phyloP scores from a whole-genome alignment of 208 protist genomes.

The Trypanosoma lewisi region DNA sequence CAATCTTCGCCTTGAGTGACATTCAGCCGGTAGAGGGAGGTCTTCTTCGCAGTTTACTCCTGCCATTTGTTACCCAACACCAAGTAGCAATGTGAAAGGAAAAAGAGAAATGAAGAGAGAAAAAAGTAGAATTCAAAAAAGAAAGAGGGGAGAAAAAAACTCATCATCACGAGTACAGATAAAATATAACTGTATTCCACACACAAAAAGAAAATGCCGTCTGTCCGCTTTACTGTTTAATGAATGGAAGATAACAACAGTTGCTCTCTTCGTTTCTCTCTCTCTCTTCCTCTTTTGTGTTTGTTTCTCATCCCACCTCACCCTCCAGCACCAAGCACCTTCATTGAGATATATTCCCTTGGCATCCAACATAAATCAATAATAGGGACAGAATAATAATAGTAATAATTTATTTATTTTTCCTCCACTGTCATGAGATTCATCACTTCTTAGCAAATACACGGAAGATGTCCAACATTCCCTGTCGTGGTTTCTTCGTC shows the following conservation, averaged over 20 bases:
- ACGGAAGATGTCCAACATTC: constrained; percentile 2
- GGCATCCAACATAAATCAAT: no score
- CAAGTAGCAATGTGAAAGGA: neutral
- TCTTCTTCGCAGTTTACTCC: neutral
- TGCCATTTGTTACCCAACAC: neutral
- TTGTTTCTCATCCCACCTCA: no score
- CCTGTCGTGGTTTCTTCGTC: neutral
- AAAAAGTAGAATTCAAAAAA: neutral
- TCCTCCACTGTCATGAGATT: no score
- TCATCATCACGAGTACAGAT: neutral
- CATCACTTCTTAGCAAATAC: neutral
- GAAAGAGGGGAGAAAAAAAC: neutral
- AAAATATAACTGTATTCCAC: no score
- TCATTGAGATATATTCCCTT: no score
- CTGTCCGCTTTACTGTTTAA: neutral
- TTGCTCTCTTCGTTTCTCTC: no score
- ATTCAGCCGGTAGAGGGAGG: constrained; percentile 11
- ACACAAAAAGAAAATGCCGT: neutral
- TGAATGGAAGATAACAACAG: no score
- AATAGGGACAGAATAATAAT: no score
- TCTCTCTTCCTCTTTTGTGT: neutral
- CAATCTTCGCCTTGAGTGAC: constrained; percentile 73
- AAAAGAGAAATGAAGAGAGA: neutral
- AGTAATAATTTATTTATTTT: no score
- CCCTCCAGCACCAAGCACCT: no score